Evolutionary conservation across 2,329 filamentous ascomycete species (phyloP).

Genomic region (Alternaria rosae): DNA sequence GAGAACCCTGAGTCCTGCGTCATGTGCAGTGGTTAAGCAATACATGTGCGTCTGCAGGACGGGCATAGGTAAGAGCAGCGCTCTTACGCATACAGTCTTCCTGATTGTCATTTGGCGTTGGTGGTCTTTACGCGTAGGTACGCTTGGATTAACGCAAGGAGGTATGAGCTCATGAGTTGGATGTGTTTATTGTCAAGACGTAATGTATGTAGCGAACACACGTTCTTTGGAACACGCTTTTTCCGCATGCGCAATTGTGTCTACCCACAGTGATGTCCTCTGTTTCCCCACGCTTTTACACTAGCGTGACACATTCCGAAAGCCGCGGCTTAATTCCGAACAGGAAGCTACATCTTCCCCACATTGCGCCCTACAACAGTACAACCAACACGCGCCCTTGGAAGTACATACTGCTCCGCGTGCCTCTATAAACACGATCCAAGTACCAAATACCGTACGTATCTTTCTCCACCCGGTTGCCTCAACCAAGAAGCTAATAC

Average conservation of each 20-base stretch:
- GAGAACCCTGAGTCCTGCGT: conserved; percentile 94
- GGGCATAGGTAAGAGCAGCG: background rate
- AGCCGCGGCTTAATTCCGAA: conserved; percentile 21
- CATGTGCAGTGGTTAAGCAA: conserved; percentile 89
- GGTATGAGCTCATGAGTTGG: conserved; percentile 34
- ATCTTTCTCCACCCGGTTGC: background rate
- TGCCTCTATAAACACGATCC: background rate
- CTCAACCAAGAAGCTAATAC: background rate
- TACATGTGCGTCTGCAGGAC: background rate
- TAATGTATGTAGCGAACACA: conserved; percentile 20
- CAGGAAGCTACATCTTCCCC: conserved; percentile 6
- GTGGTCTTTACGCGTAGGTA: conserved; percentile 15
- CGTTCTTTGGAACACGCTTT: background rate
- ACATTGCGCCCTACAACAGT: conserved; percentile 8
- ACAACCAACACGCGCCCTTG: conserved; percentile 6
- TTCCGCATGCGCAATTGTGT: background rate
- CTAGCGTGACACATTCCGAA: conserved; percentile 1
- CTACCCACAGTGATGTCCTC: background rate
- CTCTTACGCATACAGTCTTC: conserved; percentile 13
- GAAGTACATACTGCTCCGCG: background rate
- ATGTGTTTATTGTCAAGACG: conserved; percentile 15
- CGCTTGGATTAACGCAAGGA: conserved; percentile 17
- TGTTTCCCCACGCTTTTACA: background rate
- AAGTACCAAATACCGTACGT: background rate
- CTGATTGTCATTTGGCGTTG: conserved; percentile 21